Percentiles rank a stretch among this genome's conserved stretches.
phyloP scores from a whole-genome alignment of 2,329 filamentous ascomycete genomes.

The Sclerotinia nivalis region DNA sequence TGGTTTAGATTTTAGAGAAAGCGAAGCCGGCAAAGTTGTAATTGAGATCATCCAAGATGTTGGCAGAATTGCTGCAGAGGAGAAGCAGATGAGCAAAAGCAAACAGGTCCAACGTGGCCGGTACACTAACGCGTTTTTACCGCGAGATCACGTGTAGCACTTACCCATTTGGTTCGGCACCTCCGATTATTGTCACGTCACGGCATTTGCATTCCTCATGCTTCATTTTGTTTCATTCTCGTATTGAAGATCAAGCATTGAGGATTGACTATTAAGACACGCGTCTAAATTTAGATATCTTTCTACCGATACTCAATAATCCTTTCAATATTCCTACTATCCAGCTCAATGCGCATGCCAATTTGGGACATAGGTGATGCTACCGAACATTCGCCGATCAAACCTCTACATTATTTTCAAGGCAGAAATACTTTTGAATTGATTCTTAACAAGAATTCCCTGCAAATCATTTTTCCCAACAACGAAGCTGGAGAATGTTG shows the following conservation, averaged over 20 bases:
- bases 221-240: background rate
- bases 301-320: background rate
- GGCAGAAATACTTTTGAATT: background rate
- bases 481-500: background rate
- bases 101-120: too few relatives aligned
- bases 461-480: background rate
- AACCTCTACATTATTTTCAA: background rate
- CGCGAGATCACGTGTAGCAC: background rate
- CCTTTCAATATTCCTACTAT: constrained; percentile 10
- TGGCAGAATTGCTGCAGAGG: too few relatives aligned
- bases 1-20: too few relatives aligned
- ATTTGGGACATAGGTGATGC: background rate
- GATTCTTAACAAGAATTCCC: background rate
- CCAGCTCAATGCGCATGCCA: constrained; percentile 1
- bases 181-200: background rate
- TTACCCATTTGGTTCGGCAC: background rate
- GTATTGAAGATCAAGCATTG: background rate
- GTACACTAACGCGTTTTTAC: background rate
- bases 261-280: background rate
- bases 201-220: background rate
- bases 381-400: background rate
- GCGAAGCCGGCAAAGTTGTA: too few relatives aligned
- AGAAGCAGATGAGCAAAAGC: too few relatives aligned
- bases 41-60: too few relatives aligned
- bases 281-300: constrained; percentile 7